These are phyloP conservation scores for Haplosporangium sp. DNA, from an alignment of 371 early-diverging fungal species.

Conservation along the genomic window DNA sequence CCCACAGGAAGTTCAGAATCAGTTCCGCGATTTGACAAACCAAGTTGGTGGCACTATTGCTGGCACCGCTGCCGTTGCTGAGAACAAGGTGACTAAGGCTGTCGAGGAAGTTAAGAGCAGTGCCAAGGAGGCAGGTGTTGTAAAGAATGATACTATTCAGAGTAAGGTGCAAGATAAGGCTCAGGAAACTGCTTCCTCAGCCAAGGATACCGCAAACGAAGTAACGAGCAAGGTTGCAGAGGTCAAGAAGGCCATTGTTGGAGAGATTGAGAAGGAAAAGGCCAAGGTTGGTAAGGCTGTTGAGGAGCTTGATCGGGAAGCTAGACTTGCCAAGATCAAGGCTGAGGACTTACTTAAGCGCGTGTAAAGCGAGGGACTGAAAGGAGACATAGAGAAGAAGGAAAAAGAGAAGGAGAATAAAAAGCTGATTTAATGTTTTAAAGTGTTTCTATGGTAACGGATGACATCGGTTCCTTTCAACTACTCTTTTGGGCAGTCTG, in stretches of 20 bases:
- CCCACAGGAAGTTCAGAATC: conserved; percentile 47
- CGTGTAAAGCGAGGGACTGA: conserved; percentile 20
- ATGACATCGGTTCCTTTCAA: too few relatives aligned
- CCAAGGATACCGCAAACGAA: conserved; percentile 36
- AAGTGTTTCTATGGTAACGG: too few relatives aligned
- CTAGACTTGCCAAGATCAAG: conserved; percentile 34
- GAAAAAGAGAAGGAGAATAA: neutral
- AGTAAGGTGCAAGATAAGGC: conserved; percentile 27
- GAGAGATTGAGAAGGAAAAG: conserved; percentile 29
- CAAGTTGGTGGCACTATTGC: conserved; percentile 5
- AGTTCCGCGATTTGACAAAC: conserved; percentile 36
- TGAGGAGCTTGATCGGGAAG: conserved; percentile 27
- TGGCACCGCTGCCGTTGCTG: neutral
- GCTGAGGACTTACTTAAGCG: conserved; percentile 49
- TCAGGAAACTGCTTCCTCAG: conserved; percentile 23
- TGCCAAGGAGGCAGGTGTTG: conserved; percentile 29
- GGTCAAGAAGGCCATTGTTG: conserved; percentile 38
- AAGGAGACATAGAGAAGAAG: neutral
- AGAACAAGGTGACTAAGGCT: conserved; percentile 33
- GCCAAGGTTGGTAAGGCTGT: conserved; percentile 14
- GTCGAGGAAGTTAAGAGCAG: conserved; percentile 42
- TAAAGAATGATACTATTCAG: conserved; percentile 13
- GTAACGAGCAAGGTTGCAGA: conserved; percentile 47
- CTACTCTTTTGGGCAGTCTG: too few relatives aligned
- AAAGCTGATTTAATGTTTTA: neutral